Base-by-base conservation (phyloP, 495 filamentous ascomycete species). In the Hypoxylon fragiforme region DNA sequence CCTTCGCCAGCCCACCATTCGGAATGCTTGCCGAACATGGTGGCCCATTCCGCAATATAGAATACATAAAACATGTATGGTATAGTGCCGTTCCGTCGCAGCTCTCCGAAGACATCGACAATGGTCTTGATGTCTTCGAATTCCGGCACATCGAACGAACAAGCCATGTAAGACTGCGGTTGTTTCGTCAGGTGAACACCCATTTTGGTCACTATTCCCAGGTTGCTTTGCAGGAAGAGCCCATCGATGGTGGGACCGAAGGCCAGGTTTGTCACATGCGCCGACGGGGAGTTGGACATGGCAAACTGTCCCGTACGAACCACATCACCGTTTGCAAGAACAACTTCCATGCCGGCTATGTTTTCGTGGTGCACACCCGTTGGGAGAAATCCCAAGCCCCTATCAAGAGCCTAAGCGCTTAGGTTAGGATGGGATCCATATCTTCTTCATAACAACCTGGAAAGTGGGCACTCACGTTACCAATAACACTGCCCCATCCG, bases 401-500 rank as follows among this genome's bases (percentile, higher is more conserved):
- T 64, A 38, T 77, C 74, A 3, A 77, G 58, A 4, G 72, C 64
- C 71, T 74, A n/a, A n/a, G n/a, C n/a, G 35, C 41, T 14, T 2
- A 0, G n/a, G 26, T 59, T 26, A 38, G 54, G 34, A 26, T 3
- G 12, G 22, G 30, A 14, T 19, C 2, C 20, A 1, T 41, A n/a
- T n/a, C n/a, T n/a, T 28, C 26, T 35, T 13, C 2, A n/a, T 2
- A 24, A 12, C 19, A 3, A 35, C 3, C 0, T 7, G 19, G 26
- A 15, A 4, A 9, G 28, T 41, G 18, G 39, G 40, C 31, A 69
- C 50, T 21, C 48, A 71, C 72, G 69, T 85, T 83, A 18, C 81
- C 81, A 14, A 83, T 38, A 1, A 83, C 76, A 12, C 77, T 80
- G 3, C 81, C 81, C 63, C 81, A 79, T 34, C 80, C 81, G n/a